phyloP scores from a whole-genome alignment of 352 stramenopile species.

The Globisporangium carolinianum region DNA sequence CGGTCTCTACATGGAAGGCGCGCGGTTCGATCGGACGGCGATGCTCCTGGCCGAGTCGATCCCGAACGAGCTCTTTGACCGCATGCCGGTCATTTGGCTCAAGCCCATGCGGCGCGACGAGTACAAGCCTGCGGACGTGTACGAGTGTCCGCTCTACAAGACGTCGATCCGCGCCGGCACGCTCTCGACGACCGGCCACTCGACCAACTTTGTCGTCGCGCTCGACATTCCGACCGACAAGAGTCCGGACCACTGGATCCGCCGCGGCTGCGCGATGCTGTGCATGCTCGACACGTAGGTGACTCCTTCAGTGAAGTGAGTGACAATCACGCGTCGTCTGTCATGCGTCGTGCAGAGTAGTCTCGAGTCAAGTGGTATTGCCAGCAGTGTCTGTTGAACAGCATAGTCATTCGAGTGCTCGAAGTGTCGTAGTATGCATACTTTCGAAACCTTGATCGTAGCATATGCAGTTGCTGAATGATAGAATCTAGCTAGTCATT shows the following conservation, averaged over 20 bases:
- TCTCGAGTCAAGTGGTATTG: no score
- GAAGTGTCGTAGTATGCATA: no score
- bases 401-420: no score
- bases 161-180: slow-evolving; percentile 88
- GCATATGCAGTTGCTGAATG: no score
- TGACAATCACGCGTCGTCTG: neutral
- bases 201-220: slow-evolving; percentile 90
- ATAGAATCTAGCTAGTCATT: no score
- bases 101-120: slow-evolving; percentile 73
- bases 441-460: no score
- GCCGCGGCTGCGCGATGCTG: slow-evolving; percentile 90
- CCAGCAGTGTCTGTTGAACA: no score
- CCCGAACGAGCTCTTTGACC: slow-evolving; percentile 85
- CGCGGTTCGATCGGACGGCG: slow-evolving; percentile 73
- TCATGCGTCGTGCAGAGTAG: no score
- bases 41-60: slow-evolving; percentile 85
- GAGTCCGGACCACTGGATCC: slow-evolving; percentile 88
- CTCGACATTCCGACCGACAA: slow-evolving; percentile 84
- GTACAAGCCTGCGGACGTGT: slow-evolving; percentile 70
- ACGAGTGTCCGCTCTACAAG: slow-evolving; percentile 92
- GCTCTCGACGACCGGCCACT: slow-evolving; percentile 90
- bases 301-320: neutral
- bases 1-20: slow-evolving; percentile 93
- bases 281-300: slow-evolving; percentile 91
- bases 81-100: slow-evolving; percentile 90